These are phyloP conservation scores for Fraxinus sp. DNA, from an alignment of 305 asterid genomes.

Conservation along the genomic window DNA sequence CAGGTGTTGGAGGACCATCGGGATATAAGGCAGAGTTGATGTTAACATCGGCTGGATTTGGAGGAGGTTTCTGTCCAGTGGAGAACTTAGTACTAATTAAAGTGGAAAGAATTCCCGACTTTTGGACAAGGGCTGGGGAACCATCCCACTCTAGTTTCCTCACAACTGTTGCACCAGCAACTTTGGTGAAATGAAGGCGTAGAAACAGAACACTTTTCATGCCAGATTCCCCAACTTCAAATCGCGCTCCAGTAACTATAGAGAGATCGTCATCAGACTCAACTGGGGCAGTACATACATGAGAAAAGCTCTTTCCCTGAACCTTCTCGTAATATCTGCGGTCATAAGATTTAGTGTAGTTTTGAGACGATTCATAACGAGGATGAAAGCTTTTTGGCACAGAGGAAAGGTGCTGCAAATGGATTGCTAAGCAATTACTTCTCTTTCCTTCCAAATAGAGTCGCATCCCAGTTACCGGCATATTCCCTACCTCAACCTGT, in stretches of 20 bases:
- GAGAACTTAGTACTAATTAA: constrained; percentile 55
- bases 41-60: constrained; percentile 60
- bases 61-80: constrained; percentile 53
- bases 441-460: constrained; percentile 75
- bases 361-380: constrained; percentile 30
- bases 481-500: constrained; percentile 68
- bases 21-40: constrained; percentile 75
- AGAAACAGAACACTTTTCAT: constrained; percentile 63
- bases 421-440: constrained; percentile 72
- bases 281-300: constrained; percentile 64
- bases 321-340: constrained; percentile 70
- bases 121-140: constrained; percentile 54
- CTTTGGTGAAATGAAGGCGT: constrained; percentile 55
- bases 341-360: constrained; percentile 36
- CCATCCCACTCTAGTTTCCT: constrained; percentile 75
- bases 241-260: constrained; percentile 68
- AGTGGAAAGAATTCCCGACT: constrained; percentile 68
- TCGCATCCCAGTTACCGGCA: constrained; percentile 73
- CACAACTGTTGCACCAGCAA: constrained; percentile 49
- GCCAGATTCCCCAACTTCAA: constrained; percentile 59
- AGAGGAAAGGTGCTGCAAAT: constrained; percentile 77
- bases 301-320: constrained; percentile 73
- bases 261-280: constrained; percentile 69
- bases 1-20: constrained; percentile 71
- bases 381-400: constrained; percentile 65